phyloP scores from a whole-genome alignment of 1,139 yeast genomes.

The Yamadazyma siamensis region DNA sequence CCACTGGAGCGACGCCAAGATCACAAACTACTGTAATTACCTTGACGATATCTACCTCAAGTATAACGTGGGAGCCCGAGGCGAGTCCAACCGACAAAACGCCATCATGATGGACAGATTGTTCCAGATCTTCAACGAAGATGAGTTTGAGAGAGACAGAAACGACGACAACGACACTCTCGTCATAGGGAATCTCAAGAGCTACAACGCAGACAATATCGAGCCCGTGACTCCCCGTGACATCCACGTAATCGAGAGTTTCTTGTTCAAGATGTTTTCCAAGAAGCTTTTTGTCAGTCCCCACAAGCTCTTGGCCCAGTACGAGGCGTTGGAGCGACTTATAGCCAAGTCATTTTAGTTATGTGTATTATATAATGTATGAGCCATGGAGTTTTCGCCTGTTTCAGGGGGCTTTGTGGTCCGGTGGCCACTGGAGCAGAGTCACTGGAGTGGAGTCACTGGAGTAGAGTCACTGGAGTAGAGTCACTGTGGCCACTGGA shows the following conservation, averaged over 20 bases:
- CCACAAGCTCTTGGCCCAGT: conserved; percentile 7
- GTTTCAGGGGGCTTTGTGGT: too few species aligned
- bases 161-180: background rate
- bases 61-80: conserved; percentile 14
- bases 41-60: conserved; percentile 33
- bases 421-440: too few species aligned
- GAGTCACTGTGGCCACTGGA: too few species aligned
- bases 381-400: too few species aligned
- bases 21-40: conserved; percentile 40
- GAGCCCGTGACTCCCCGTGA: conserved; percentile 6
- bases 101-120: conserved; percentile 34
- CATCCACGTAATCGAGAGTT: conserved; percentile 13
- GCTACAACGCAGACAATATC: conserved; percentile 5
- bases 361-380: background rate
- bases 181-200: conserved; percentile 3
- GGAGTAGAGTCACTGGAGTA: too few species aligned
- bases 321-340: conserved; percentile 6
- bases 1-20: conserved; percentile 38
- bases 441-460: too few species aligned
- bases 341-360: background rate
- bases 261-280: conserved; percentile 8
- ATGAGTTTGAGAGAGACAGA: too few species aligned
- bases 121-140: conserved; percentile 31
- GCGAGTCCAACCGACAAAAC: conserved; percentile 4
- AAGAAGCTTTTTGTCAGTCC: conserved; percentile 5